A percentile compares a stretch with the other conserved stretches of the same genome.
Conservation (phyloP, 768 basidiomycete genomes). For the Pseudohyphozyma bogoriensis region DNA sequence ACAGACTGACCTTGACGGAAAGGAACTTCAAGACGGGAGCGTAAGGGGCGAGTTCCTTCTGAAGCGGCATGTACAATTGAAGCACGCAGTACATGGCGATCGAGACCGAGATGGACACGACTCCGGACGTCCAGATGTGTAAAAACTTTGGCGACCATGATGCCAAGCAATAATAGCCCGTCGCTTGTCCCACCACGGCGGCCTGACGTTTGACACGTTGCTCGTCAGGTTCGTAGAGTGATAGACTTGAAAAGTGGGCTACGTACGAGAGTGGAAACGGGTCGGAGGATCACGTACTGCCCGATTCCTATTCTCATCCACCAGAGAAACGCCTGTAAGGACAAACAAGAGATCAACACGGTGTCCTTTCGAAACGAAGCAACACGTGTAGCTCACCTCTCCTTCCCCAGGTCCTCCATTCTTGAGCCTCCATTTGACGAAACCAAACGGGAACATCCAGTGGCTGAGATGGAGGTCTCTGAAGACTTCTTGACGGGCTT, state of each 20-base stretch:
- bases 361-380: slow-evolving; percentile 67
- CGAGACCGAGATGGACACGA: slow-evolving; percentile 61
- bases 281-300: slow-evolving; percentile 17
- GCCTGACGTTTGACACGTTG: background rate
- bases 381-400: slow-evolving; percentile 43
- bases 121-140: slow-evolving; percentile 56
- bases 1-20: slow-evolving; percentile 49
- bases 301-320: slow-evolving; percentile 18
- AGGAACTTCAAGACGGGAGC: slow-evolving; percentile 59
- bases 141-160: slow-evolving; percentile 61
- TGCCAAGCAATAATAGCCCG: slow-evolving; percentile 61
- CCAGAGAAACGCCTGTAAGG: slow-evolving; percentile 35
- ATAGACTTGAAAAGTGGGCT: no score
- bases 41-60: slow-evolving; percentile 49
- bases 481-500: slow-evolving; percentile 6
- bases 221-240: background rate
- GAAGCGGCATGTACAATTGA: slow-evolving; percentile 56
- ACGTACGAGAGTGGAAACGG: slow-evolving; percentile 21
- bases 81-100: slow-evolving; percentile 65
- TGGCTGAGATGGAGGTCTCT: slow-evolving; percentile 46
- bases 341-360: slow-evolving; percentile 56
- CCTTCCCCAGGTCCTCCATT: slow-evolving; percentile 1
- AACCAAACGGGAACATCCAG: slow-evolving; percentile 64
- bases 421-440: slow-evolving; percentile 52
- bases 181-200: slow-evolving; percentile 52